Evolutionary conservation across 148 eudicot genomes (phyloP), one percentile per base, ranked within the genome.

Genomic region (Camellia granthamiana): DNA sequence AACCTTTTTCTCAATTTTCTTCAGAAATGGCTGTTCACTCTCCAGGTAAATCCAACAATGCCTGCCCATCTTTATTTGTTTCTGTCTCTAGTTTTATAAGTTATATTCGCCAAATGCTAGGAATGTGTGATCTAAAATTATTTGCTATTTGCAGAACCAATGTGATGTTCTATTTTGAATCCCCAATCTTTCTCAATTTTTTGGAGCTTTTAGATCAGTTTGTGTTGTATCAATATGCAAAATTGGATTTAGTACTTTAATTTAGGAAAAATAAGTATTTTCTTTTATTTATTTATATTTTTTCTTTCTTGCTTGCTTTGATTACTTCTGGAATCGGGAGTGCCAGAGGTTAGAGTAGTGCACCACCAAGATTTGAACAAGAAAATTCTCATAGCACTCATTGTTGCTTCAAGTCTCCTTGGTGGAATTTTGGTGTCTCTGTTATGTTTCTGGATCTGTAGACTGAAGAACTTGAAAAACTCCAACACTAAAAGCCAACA

Each of bases 361-460:
- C 90, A 89, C 73, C 87, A 82, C 83, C 83, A 84, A 71, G 88
- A 84, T 41, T 23, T 85, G 44, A 89, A 84, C 85, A 89, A 83
- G 81, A 89, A 74, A 81, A 84, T 85, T 73, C 81, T 87, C 8
- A 23, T 83, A 72, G 83, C 90, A 49, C 90, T 89, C 21, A 80
- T 87, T 74, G 83, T 83, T 71, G 69, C 88, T 68, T 85, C 88
- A 69, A 75, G 82, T 77, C 84, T 87, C 75, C 87, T 89, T 82
- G 86, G 84, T 46, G 84, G 69, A 42, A 63, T 87, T 77, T 60
- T 89, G 82, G 78, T 89, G 71, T 59, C 85, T 70, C 78, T 84
- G 6, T 66, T 80, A 43, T 87, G 82, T 78, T 84, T 85, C 16
- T 85, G 86, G 78, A 69, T 85, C 75, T 89, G 47, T 76, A 82